phyloP scores from a whole-genome alignment of 192 early-diverging fungal genomes.

The Dissophora globulifera region DNA sequence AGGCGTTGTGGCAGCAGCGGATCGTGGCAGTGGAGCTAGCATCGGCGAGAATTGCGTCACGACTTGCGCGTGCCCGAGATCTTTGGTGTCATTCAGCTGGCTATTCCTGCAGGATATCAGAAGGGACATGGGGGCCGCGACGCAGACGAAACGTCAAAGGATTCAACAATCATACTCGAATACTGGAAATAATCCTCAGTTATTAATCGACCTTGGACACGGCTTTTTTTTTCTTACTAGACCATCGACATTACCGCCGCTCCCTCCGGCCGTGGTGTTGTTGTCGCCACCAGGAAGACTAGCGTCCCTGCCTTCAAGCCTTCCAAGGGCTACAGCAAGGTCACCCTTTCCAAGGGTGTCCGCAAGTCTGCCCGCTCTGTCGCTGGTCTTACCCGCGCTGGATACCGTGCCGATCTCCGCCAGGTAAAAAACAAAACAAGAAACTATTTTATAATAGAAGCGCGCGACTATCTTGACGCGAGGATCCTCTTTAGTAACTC shows the following conservation, averaged over 20 bases:
- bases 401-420: conserved; percentile 80
- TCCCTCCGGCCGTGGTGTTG: conserved; percentile 69
- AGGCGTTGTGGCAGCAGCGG: not conserved
- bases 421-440: conserved; percentile 50
- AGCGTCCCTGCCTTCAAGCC: conserved; percentile 60
- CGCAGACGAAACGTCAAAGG: not conserved
- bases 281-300: conserved; percentile 69
- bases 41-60: no score
- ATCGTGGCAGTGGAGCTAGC: no score
- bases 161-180: no score
- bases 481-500: no score
- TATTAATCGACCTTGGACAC: no score
- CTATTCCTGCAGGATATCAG: no score
- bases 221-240: conserved; percentile 56
- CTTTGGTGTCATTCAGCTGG: no score
- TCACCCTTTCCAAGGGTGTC: conserved; percentile 68
- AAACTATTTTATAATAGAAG: not conserved
- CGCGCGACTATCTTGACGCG: not conserved
- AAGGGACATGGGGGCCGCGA: no score
- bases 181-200: no score
- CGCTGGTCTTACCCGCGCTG: conserved; percentile 63
- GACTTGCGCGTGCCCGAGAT: no score
- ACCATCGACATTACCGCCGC: conserved; percentile 66
- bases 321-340: conserved; percentile 61
- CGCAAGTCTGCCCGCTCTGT: conserved; percentile 74